Evolutionary conservation across 2,329 filamentous ascomycete genomes (phyloP), one percentile per base, ranked within the genome.

Genomic region (Colletotrichum gigasporum): DNA sequence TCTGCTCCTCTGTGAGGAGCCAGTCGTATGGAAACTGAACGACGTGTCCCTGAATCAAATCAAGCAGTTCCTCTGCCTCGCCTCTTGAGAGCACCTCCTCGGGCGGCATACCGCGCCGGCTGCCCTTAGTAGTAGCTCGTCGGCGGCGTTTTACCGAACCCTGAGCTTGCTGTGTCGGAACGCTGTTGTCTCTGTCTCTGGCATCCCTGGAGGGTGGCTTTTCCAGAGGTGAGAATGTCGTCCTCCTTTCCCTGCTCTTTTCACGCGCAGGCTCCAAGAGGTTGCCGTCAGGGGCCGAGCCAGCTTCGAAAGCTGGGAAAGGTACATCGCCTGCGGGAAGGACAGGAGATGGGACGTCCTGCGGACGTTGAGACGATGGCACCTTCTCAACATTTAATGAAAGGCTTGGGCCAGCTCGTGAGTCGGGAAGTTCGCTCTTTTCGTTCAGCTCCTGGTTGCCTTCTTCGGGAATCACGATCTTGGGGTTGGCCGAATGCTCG

Each of bases 21-120:
- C 96, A 99, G 72, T 99, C 93, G 77, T 98, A 97, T 5, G 96
- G 96, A 83, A 96, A 99, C 68, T 93, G 82, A 24, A 99, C 94
- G 54, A 99, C 77, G 74, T 94, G 90, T 1, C 96, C 96, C 76
- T 98, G 95, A 24, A 96, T 86, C 80, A 96, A 80, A 67, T 88
- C 87, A 69, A 97, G 82, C 69, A 98, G 79, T 70, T 92, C 91
- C 74, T 97, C 94, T 1, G 94, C 92, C 69, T 96, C 92, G 5
- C 86, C 85, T 57, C 87, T 87, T 26, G 86, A 85, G 55, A 97
- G 83, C 69, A 97, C 81, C 53, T 97, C 93, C 66, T 97, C 94
- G 1, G 84, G 84, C 57, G 85, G 81, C 69, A 90, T 87, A 1
- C 87, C 87, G 41, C 87, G 85, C 30, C 87, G 86, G 70, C 87